Evolutionary conservation across 1,139 yeast genomes (phyloP), one percentile per base, ranked within the genome.

Genomic region (Zygoascus hellenicus): DNA sequence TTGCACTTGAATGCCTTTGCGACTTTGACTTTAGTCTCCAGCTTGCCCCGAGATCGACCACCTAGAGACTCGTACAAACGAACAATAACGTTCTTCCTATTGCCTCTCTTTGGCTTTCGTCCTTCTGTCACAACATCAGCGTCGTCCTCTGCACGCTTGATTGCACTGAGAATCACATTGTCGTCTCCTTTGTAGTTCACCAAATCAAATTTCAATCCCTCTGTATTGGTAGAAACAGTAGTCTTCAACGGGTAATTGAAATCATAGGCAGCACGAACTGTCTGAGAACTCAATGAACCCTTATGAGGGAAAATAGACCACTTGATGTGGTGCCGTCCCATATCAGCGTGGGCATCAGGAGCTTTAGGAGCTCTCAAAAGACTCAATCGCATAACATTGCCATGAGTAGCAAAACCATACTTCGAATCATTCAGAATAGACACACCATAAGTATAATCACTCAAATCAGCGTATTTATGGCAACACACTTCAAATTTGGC

Each of bases 401-500:
- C 97, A 60, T 88, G 96, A n/a, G 89, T 81, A 0, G 95, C 77
- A 55, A 88, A 95, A 10, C 97, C 97, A 59, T 88, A 92, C 67
- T 92, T 92, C 61, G 82, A 76, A 65, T 87, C 83, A 64, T 90
- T 90, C 59, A 92, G 65, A 14, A 92, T 70, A 0, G 95, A 76
- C 14, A 89, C 95, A 60, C 97, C 97, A 60, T 87, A 89, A 53
- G 77, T 78, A 64, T 70, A 77, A 58, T 88, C 97, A 31, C 95
- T 83, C 60, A 86, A 80, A 62, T 92, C 97, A 62, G 94, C 89
- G 67, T 86, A 92, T 63, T 87, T 87, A 67, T 92, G 97, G 61
- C 85, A 89, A 58, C 96, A 87, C 15, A 89, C 96, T 67, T 92
- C 98, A 65, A 92, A 92, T 67, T 89, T 90, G 49, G 97, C 97